Conservation (phyloP, 306 rosid species). For the Senna tora region DNA sequence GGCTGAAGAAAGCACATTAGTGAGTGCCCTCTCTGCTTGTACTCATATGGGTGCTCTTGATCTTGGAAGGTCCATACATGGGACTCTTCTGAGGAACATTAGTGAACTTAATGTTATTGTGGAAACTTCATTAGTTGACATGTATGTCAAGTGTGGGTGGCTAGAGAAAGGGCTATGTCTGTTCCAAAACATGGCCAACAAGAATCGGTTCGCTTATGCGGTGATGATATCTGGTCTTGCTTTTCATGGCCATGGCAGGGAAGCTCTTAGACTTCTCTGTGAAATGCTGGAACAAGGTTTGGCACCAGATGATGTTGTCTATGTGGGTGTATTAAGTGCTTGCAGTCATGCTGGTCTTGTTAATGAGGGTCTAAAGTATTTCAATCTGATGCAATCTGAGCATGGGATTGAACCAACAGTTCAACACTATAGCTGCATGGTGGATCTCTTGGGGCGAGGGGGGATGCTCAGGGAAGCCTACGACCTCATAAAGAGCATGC, state of each 20-base stretch:
- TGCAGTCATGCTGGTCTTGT: constrained; percentile 82
- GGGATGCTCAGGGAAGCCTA: constrained; percentile 75
- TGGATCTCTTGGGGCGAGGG: constrained; percentile 76
- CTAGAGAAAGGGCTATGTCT: constrained; percentile 60
- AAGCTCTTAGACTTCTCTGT: constrained; percentile 67
- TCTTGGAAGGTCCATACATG: constrained; percentile 79
- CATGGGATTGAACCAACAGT: constrained; percentile 67
- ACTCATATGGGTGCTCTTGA: constrained; percentile 75
- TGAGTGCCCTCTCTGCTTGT: constrained; percentile 76
- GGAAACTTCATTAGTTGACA: constrained; percentile 72
- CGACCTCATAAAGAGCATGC: constrained; percentile 62
- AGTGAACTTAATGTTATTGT: constrained; percentile 74
- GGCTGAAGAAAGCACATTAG: constrained; percentile 82
- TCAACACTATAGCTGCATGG: constrained; percentile 83
- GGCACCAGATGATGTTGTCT: constrained; percentile 64
- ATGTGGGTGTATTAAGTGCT: constrained; percentile 71
- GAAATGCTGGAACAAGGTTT: constrained; percentile 72
- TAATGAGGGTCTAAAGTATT: constrained; percentile 59
- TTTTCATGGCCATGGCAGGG: constrained; percentile 69
- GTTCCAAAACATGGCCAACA: constrained; percentile 62
- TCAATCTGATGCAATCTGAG: constrained; percentile 61
- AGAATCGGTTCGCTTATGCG: constrained; percentile 66
- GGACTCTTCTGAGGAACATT: constrained; percentile 65
- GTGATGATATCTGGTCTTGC: constrained; percentile 86
- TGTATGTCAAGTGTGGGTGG: constrained; percentile 86